phyloP scores from a whole-genome alignment of 2,329 filamentous ascomycete genomes.

The Neodidymelliopsis sp. region DNA sequence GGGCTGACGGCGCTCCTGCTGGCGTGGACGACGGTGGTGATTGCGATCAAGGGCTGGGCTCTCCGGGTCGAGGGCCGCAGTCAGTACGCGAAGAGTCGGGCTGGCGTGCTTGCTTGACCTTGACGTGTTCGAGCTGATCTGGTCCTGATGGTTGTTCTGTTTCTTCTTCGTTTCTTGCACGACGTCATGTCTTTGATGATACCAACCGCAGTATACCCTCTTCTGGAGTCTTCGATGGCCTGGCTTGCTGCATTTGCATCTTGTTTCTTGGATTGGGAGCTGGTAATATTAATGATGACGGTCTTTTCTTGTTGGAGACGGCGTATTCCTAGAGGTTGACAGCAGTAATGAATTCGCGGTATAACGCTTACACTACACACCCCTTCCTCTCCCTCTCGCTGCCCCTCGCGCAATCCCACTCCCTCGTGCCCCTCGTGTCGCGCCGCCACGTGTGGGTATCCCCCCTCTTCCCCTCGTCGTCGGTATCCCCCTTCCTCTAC shows the following conservation, averaged over 20 bases:
- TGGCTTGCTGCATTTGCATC: constrained; percentile 36
- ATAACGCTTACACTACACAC: constrained; percentile 21
- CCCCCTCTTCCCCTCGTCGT: constrained; percentile 42
- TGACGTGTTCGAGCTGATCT: neutral
- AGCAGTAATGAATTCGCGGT: constrained; percentile 16
- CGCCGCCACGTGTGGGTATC: constrained; percentile 45
- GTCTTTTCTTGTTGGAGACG: no score
- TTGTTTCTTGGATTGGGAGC: constrained; percentile 29
- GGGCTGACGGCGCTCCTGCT: constrained; percentile 83
- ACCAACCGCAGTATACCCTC: constrained; percentile 45
- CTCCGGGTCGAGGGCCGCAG: constrained; percentile 46
- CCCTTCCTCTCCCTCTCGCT: constrained; percentile 47
- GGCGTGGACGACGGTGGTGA: constrained; percentile 79
- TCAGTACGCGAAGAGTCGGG: constrained; percentile 32
- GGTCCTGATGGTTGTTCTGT: neutral
- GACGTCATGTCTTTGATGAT: constrained; percentile 33
- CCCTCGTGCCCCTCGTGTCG: constrained; percentile 42
- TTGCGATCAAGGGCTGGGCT: constrained; percentile 91
- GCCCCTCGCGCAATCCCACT: constrained; percentile 48
- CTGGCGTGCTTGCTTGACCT: constrained; percentile 38
- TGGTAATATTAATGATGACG: constrained; percentile 24
- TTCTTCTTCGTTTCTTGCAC: constrained; percentile 25
- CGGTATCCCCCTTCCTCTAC: constrained; percentile 46
- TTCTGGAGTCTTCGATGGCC: constrained; percentile 27
- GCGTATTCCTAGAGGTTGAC: constrained; percentile 4